A percentile compares a stretch with the other conserved stretches of the same genome.
These are phyloP conservation scores for Ceratobasidium sp. DNA, from an alignment of 1,284 basidiomycete species.

Conservation along the genomic window DNA sequence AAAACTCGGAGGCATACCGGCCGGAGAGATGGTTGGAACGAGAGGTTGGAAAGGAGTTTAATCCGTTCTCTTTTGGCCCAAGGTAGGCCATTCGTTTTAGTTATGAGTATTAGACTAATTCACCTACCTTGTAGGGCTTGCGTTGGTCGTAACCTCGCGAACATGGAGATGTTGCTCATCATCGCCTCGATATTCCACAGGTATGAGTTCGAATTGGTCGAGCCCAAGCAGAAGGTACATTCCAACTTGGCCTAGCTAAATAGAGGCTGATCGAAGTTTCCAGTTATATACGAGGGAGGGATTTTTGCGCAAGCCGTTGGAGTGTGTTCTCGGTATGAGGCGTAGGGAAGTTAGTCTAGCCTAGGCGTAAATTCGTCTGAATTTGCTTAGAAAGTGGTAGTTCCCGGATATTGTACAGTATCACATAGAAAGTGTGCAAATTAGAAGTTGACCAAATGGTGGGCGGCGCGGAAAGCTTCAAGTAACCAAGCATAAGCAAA, in stretches of 20 bases:
- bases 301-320: constrained; percentile 78
- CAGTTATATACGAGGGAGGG: constrained; percentile 78
- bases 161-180: constrained; percentile 78
- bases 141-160: constrained; percentile 70
- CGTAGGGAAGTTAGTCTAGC: constrained; percentile 47
- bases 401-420: too few species aligned
- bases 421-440: too few species aligned
- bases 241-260: constrained; percentile 4
- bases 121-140: constrained; percentile 27
- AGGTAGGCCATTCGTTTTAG: constrained; percentile 59
- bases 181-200: constrained; percentile 75
- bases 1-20: constrained; percentile 70
- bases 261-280: constrained; percentile 18
- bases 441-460: too few species aligned
- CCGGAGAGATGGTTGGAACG: constrained; percentile 67
- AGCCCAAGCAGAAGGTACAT: constrained; percentile 67
- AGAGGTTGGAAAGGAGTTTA: constrained; percentile 77
- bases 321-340: constrained; percentile 73
- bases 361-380: neutral
- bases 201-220: constrained; percentile 74
- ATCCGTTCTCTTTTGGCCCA: constrained; percentile 70
- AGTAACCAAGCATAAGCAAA: too few species aligned
- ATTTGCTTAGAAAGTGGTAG: too few species aligned
- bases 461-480: too few species aligned
- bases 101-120: too few species aligned